phyloP scores from a whole-genome alignment of 2,329 filamentous ascomycete genomes.

The Alternaria ventricosa region DNA sequence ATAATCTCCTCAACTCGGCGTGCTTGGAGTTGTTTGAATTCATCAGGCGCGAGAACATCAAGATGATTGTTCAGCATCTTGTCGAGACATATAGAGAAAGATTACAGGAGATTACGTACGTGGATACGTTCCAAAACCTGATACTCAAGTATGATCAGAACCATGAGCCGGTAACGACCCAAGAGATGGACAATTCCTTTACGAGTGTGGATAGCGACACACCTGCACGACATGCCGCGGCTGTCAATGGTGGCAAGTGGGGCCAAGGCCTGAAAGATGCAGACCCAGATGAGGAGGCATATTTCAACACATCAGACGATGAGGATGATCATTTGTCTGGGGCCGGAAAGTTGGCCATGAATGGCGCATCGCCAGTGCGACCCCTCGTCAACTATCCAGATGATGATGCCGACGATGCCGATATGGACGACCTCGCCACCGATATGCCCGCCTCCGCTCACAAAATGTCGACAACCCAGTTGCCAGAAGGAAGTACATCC shows the following conservation, averaged over 20 bases:
- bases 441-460: constrained; percentile 45
- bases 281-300: constrained; percentile 87
- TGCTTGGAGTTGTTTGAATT: constrained; percentile 94
- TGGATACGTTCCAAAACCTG: constrained; percentile 82
- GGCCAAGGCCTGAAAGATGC: constrained; percentile 80
- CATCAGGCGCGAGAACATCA: constrained; percentile 68
- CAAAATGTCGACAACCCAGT: constrained; percentile 34
- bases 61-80: constrained; percentile 80
- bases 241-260: constrained; percentile 63
- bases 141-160: constrained; percentile 81
- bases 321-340: constrained; percentile 67
- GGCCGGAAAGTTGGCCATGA: constrained; percentile 54
- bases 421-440: constrained; percentile 65
- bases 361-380: constrained; percentile 67
- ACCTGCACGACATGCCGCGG: constrained; percentile 49
- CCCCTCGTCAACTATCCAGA: constrained; percentile 91
- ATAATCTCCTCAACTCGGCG: constrained; percentile 92
- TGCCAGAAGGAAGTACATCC: constrained; percentile 31
- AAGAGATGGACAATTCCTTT: constrained; percentile 67
- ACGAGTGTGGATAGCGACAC: constrained; percentile 70
- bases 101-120: constrained; percentile 76
- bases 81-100: constrained; percentile 84
- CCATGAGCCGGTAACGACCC: constrained; percentile 62
- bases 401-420: constrained; percentile 71
- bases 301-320: constrained; percentile 90